Base-by-base conservation (phyloP, 371 early-diverging fungal species). In the Apophysomyces trapeziformis region DNA sequence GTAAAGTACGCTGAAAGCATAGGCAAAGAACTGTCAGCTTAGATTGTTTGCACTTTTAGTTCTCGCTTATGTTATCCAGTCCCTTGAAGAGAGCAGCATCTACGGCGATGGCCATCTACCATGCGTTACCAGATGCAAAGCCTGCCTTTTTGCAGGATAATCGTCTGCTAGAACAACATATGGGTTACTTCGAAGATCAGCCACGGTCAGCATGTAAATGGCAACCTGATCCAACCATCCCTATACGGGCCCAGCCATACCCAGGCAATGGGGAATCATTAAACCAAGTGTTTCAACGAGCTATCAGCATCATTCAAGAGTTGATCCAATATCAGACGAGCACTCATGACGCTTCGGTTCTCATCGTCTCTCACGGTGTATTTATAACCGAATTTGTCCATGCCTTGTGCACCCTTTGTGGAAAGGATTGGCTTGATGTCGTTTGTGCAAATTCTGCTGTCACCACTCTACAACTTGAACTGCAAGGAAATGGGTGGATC, bases 151-250 rank as follows among this genome's bases (percentile, higher is more conserved):
- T 61, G 35, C 39, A 39, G 36, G 45, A 45, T 16, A n/a, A 47
- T 26, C 45, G 61, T 14, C 35, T 61, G 12, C 32, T 44, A 7
- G 61, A 61, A n/a, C 32, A 43, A 26, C 43, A 61, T 35, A 61
- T 61, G 61, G 61, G 61, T 7, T 1, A 8, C 9, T 47, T 61
- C 16, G 61, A 61, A 46, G 46, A 61, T 37, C 61, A 61, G 36
- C 47, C 61, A 46, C 46, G 46, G 46, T 44, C 61, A 11, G 35
- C 13, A 7, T 44, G 61, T 37, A 45, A 32, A 14, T 61, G 46
- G 61, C 37, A 45, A 14, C 32, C 46, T 35, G 61, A 61, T 46
- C 61, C 61, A 32, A 46, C 13, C 21, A 5, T 61, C 18, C 14
- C 11, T 11, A 9, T 32, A 11, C 44, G 61, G 9, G 61, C 21